Conservation (phyloP, 305 asterid species). For the Euphrasia arctica region DNA sequence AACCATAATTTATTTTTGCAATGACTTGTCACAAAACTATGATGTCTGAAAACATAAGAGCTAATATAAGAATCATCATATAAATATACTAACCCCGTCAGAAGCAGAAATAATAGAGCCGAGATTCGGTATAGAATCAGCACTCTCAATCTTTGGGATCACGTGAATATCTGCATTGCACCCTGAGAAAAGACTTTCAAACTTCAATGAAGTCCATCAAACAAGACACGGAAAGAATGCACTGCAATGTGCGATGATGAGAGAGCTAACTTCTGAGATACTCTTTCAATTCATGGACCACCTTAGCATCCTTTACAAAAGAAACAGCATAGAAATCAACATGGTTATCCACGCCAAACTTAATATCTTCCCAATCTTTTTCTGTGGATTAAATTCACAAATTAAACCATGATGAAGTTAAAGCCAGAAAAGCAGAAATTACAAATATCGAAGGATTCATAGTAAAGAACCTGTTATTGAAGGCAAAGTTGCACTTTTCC, state of each 20-base stretch:
- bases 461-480: conserved; percentile 75
- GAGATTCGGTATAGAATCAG: conserved; percentile 90
- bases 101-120: conserved; percentile 88
- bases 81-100: conserved; percentile 73
- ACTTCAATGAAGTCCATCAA: conserved; percentile 16
- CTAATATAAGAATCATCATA: conserved; percentile 16
- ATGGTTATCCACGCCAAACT: conserved; percentile 93
- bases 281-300: conserved; percentile 82
- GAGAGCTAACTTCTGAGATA: conserved; percentile 63
- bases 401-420: conserved; percentile 11
- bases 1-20: not conserved
- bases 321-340: conserved; percentile 98
- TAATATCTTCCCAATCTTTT: conserved; percentile 97
- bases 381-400: conserved; percentile 40
- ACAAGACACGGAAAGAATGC: conserved; percentile 15
- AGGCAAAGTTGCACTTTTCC: conserved; percentile 95
- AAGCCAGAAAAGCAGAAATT: conserved; percentile 20
- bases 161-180: conserved; percentile 80
- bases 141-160: conserved; percentile 91
- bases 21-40: conserved; percentile 13
- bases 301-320: conserved; percentile 93
- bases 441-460: conserved; percentile 13
- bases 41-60: conserved; percentile 4
- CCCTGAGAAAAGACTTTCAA: conserved; percentile 43
- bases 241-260: conserved; percentile 14